Conservation (phyloP, 179 eudicot species). For the Spinacia oleracea region DNA sequence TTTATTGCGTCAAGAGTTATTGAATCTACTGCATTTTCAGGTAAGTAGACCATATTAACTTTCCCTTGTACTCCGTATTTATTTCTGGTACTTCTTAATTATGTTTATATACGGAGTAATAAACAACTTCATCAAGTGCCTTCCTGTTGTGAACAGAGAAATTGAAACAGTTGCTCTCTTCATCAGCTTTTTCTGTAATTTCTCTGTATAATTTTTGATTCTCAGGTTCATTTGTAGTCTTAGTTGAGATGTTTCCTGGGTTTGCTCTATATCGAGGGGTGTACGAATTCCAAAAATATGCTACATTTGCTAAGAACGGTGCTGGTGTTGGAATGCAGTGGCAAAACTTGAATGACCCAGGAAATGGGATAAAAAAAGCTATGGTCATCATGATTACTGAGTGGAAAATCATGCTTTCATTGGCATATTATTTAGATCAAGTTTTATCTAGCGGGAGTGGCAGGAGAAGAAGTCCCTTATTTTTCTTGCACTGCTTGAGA, state of each 20-base stretch:
- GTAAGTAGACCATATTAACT: slow-evolving; percentile 11
- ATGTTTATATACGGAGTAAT: no score
- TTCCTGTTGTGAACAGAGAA: neutral
- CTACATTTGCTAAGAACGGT: slow-evolving; percentile 41
- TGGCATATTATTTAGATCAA: slow-evolving; percentile 61
- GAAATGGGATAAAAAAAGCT: slow-evolving; percentile 60
- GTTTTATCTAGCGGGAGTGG: slow-evolving; percentile 62
- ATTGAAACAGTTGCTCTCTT: neutral
- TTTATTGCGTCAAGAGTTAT: neutral
- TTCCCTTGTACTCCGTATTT: neutral
- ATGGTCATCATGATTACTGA: slow-evolving; percentile 60
- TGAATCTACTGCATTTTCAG: neutral
- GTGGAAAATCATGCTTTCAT: slow-evolving; percentile 54
- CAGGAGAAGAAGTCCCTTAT: slow-evolving; percentile 40
- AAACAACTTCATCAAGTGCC: no score
- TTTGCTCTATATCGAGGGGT: slow-evolving; percentile 67
- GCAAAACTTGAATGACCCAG: slow-evolving; percentile 50
- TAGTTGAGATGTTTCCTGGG: slow-evolving; percentile 69
- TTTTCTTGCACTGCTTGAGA: slow-evolving; percentile 42
- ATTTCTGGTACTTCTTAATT: neutral
- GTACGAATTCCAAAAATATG: slow-evolving; percentile 55
- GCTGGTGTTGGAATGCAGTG: slow-evolving; percentile 58
- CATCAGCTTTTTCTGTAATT: neutral
- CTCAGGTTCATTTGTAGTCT: slow-evolving; percentile 51
- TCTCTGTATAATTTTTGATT: neutral